Evolutionary conservation across 116 monocot species (phyloP).

Genomic region (Dioscorea cayenensis): DNA sequence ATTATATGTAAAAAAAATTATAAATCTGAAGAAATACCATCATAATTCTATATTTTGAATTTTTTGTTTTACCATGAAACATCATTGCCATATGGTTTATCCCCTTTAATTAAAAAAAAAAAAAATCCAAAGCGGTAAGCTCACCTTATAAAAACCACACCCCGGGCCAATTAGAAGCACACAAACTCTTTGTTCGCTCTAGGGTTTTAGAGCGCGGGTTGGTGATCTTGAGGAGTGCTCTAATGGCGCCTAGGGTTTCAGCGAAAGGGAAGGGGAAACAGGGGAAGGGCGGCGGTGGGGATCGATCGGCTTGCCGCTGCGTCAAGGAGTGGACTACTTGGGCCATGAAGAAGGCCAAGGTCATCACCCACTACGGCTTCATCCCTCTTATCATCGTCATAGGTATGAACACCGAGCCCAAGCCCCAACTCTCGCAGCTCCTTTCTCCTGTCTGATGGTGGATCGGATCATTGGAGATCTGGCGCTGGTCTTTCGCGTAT

Average conservation of each 20-base stretch:
- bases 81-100: too few relatives aligned
- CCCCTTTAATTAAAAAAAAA: too few relatives aligned
- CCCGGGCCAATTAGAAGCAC: too few relatives aligned
- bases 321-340: conserved; percentile 60
- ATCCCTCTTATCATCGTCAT: conserved; percentile 58
- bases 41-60: too few relatives aligned
- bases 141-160: too few relatives aligned
- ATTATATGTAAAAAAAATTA: too few relatives aligned
- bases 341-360: conserved; percentile 53
- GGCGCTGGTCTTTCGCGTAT: background rate
- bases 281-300: conserved; percentile 5
- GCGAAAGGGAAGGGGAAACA: conserved; percentile 35
- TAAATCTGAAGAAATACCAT: too few relatives aligned
- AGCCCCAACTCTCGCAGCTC: conserved; percentile 52
- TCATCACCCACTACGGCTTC: conserved; percentile 48
- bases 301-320: background rate
- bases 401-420: conserved; percentile 80
- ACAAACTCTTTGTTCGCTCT: background rate
- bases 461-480: background rate
- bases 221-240: too few relatives aligned
- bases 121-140: too few relatives aligned
- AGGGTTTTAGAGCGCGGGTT: conserved; percentile 1
- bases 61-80: too few relatives aligned
- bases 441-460: conserved; percentile 43
- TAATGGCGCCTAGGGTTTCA: conserved; percentile 31